Base-by-base conservation (phyloP, 164 flowering plant species). In the Cinnamomum chago region DNA sequence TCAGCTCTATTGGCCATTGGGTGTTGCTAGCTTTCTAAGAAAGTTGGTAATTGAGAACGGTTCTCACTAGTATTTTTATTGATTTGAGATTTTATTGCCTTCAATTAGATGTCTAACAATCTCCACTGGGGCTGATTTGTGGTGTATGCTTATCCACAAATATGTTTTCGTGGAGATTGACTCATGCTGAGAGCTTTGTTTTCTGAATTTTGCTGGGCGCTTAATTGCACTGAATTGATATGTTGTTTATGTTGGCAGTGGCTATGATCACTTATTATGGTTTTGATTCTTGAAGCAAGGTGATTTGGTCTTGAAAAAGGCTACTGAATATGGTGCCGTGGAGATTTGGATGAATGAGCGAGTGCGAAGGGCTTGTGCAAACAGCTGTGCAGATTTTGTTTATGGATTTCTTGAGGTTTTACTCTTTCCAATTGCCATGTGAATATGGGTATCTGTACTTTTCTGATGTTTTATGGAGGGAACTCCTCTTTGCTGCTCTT, bases 321-420 rank as follows among this genome's bases (percentile, higher is more conserved):
- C 98, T 23, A 91, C 94, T 33, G 99, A 95, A 77, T 95, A 91
- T 86, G 98, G 99, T 51, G 99, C 99, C 24, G 99, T 95, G 50
- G 99, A 95, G 85, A 93, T 95, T 83, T 95, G 99, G 99, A 95
- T 95, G 99, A 95, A 95, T 71, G 99, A 95, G 85, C 91, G 98
- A 64, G 97, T 86, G 3, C 83, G 99, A 68, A 82, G 99, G 83
- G 99, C 99, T 78, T 95, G 98, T 80, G 83, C 93, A 40, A 93
- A 75, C 75, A 92, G 99, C 76, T 95, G 99, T 84, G 99, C 99
- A 28, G 98, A 93, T 83, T 95, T 93, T 82, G 64, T 93, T 50
- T 89, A 93, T 40, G 99, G 98, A 51, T 95, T 93, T 84, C 92
- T 85, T 67, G 98, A 95, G 98, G 98, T 95, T 77, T 77, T 79